Conservation (phyloP, 2,329 filamentous ascomycete genomes). For the Arachnopeziza araneosa region DNA sequence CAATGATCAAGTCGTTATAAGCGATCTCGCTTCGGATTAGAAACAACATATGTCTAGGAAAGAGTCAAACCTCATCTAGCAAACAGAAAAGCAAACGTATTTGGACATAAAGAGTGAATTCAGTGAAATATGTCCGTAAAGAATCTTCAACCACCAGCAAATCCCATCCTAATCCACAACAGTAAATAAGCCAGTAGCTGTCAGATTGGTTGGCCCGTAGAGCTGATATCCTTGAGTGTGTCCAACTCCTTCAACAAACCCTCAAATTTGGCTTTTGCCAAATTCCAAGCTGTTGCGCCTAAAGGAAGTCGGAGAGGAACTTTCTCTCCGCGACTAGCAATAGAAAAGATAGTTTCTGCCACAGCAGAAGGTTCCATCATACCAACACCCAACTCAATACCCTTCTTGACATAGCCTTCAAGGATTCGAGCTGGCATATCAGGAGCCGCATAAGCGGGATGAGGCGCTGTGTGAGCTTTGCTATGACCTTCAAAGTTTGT, state of each 20-base stretch:
- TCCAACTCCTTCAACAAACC: constrained; percentile 15
- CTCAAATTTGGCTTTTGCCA: constrained; percentile 21
- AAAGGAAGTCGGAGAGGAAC: constrained; percentile 25
- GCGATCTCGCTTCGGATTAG: no score
- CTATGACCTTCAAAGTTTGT: constrained; percentile 36
- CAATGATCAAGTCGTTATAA: no score
- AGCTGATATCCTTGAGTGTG: constrained; percentile 16
- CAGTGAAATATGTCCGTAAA: no score
- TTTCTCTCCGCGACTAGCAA: constrained; percentile 19
- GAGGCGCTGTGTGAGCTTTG: constrained; percentile 20
- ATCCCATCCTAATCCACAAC: no score
- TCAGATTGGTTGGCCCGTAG: constrained; percentile 1
- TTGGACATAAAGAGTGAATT: no score
- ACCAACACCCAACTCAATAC: constrained; percentile 15
- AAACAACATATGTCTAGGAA: no score
- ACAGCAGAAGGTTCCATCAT: constrained; percentile 19
- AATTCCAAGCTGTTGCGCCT: constrained; percentile 19
- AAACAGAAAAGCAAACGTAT: no score
- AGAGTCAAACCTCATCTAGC: no score
- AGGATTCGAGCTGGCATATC: constrained; percentile 31
- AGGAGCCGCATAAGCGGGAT: constrained; percentile 21
- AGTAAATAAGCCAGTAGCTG: no score
- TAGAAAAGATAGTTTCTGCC: constrained; percentile 19
- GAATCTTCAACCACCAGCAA: no score
- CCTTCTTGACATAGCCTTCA: constrained; percentile 19